Evolutionary conservation across 1,284 basidiomycete genomes (phyloP), one percentile per base, ranked within the genome.

Genomic region (Volvariella surrecta): DNA sequence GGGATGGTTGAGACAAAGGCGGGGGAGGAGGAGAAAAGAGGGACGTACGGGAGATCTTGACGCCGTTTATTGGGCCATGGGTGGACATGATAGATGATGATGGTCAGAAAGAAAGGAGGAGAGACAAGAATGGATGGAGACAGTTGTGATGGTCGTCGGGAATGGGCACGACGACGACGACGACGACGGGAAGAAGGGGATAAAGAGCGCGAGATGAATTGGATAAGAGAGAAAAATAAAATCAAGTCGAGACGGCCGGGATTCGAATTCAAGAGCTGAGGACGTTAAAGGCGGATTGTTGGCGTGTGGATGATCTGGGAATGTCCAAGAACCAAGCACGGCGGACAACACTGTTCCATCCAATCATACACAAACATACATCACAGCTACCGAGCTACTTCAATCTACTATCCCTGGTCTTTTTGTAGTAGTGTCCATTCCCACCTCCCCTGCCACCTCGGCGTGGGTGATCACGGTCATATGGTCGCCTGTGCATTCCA

Each of bases 11-110:
- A n/a, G n/a, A n/a, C n/a, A n/a, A n/a, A n/a, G n/a, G n/a, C 59
- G 56, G 57, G 61, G 60, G 48, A 56, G 54, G 51, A 45, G 48
- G 48, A 48, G 50, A 50, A 46, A 48, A 45, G 44, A 48, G 49
- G 47, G 49, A 85, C 88, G 71, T 65, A 91, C 89, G 79, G 64
- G 86, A 85, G 58, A 91, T 78, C 76, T 86, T 90, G 66, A 91
- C 83, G 59, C 89, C 89, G 64, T 92, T 92, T 67, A 92, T 89
- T 62, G 85, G 86, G 54, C 73, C 80, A 66, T 86, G 81, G 49
- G 78, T 78, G 50, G 82, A 71, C 84, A 88, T 86, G 54, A 56
- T 58, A 50, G 50, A 42, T 40, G 45, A 38, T 19, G 45, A 45
- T 37, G 34, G n/a, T n/a, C 15, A 35, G 13, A 19, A 19, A 35